phyloP scores from a whole-genome alignment of 345 rosid genomes.

The Pugionium dolabratum region DNA sequence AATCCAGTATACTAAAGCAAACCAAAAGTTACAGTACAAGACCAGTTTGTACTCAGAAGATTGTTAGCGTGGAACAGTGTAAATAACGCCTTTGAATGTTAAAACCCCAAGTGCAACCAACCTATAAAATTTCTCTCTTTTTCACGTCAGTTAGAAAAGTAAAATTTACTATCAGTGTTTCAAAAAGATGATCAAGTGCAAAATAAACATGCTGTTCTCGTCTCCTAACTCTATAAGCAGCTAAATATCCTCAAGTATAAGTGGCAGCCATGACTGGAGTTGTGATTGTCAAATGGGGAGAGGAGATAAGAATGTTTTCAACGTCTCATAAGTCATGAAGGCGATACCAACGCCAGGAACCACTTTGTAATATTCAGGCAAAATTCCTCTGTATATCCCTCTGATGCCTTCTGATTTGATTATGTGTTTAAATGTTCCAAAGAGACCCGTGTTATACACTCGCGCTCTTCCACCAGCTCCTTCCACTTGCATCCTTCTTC shows the following conservation, averaged over 20 bases:
- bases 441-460: slow-evolving; percentile 67
- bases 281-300: neutral
- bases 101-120: slow-evolving; percentile 13
- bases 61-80: neutral
- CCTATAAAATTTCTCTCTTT: slow-evolving; percentile 39
- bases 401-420: slow-evolving; percentile 70
- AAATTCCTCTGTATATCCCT: slow-evolving; percentile 89
- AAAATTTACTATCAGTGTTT: slow-evolving; percentile 50
- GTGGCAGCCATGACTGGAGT: neutral
- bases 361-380: slow-evolving; percentile 96
- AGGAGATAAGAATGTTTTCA: slow-evolving; percentile 57
- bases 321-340: slow-evolving; percentile 84
- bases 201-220: slow-evolving; percentile 16
- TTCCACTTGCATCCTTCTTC: slow-evolving; percentile 95
- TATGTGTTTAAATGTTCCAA: slow-evolving; percentile 76
- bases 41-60: too few relatives aligned
- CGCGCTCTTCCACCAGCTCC: slow-evolving; percentile 91
- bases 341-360: slow-evolving; percentile 91
- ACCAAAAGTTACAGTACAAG: neutral
- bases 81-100: slow-evolving; percentile 18
- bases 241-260: slow-evolving; percentile 19
- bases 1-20: neutral
- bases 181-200: neutral
- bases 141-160: slow-evolving; percentile 42
- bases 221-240: slow-evolving; percentile 8